A percentile compares a stretch with the other conserved stretches of the same genome.
Conservation (phyloP, 2,329 filamentous ascomycete species). For the Penicillium sp. region DNA sequence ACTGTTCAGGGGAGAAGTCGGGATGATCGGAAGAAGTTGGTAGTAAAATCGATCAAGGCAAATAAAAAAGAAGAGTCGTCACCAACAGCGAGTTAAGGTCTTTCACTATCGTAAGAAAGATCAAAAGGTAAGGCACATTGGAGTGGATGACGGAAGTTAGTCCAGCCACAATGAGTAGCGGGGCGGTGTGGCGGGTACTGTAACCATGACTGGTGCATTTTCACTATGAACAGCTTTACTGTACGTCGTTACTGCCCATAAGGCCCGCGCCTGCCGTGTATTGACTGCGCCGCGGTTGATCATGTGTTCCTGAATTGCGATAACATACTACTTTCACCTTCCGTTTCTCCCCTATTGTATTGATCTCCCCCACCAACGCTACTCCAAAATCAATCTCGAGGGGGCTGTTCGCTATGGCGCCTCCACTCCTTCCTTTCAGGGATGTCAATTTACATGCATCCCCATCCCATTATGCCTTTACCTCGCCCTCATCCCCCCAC, state of each 20-base stretch:
- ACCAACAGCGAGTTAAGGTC: background rate
- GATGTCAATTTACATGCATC: conserved; percentile 97
- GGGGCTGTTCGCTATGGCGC: conserved; percentile 41
- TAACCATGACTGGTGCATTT: conserved; percentile 5
- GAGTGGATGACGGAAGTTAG: conserved; percentile 35
- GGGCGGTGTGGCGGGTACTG: conserved; percentile 26
- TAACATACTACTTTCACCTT: conserved; percentile 3
- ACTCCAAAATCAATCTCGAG: conserved; percentile 4
- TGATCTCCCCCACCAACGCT: background rate
- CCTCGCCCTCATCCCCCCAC: conserved; percentile 88
- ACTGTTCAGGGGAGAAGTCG: conserved; percentile 18
- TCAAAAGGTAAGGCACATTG: conserved; percentile 24
- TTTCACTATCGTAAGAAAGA: conserved; percentile 9
- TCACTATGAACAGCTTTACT: background rate
- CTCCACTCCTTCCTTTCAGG: conserved; percentile 67
- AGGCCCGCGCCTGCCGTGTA: conserved; percentile 13
- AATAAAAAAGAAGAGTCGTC: background rate
- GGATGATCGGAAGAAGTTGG: conserved; percentile 3
- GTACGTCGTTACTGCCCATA: background rate
- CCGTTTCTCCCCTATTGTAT: conserved; percentile 8
- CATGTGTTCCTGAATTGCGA: conserved; percentile 23
- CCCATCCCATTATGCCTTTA: conserved; percentile 90
- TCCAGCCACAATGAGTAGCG: conserved; percentile 32
- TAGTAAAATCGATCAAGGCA: background rate
- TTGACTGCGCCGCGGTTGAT: conserved; percentile 15